Evolutionary conservation across 2,329 filamentous ascomycete species (phyloP).

Genomic region (Penicillium janthinellum): DNA sequence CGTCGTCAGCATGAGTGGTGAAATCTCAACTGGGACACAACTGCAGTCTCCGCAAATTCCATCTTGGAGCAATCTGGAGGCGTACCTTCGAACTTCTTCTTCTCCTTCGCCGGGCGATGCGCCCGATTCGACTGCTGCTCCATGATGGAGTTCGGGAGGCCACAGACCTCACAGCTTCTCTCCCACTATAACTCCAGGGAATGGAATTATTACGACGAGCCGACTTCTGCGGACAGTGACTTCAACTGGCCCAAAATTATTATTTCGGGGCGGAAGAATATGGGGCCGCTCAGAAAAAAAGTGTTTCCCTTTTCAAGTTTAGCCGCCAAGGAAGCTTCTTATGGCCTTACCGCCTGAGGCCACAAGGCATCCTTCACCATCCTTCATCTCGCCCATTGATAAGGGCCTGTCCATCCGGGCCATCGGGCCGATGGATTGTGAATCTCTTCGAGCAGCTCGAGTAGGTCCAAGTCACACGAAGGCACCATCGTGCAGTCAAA

Average conservation of each 20-base stretch:
- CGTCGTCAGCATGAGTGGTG: constrained; percentile 9
- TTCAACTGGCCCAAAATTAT: constrained; percentile 35
- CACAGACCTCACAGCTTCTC: constrained; percentile 28
- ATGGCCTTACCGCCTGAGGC: constrained; percentile 18
- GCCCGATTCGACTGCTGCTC: constrained; percentile 82
- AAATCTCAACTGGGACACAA: constrained; percentile 1
- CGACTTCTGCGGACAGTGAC: constrained; percentile 15
- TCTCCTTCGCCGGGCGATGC: constrained; percentile 85
- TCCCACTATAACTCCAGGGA: constrained; percentile 20
- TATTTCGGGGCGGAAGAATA: constrained; percentile 36
- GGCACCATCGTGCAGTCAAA: neutral
- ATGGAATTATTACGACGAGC: constrained; percentile 17
- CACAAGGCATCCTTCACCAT: neutral
- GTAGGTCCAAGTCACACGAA: neutral
- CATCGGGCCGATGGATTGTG: constrained; percentile 16
- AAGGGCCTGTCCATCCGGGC: constrained; percentile 13
- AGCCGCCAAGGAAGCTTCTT: constrained; percentile 4
- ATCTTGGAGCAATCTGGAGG: constrained; percentile 11
- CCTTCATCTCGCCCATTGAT: constrained; percentile 3
- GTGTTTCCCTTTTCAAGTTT: constrained; percentile 11
- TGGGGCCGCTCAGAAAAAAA: constrained; percentile 22
- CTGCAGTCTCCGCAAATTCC: constrained; percentile 15
- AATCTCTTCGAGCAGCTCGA: neutral
- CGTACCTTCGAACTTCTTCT: constrained; percentile 72
- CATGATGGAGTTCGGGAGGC: constrained; percentile 55